Evolutionary conservation across 306 rosid species (phyloP).

Genomic region (Malus domestica): DNA sequence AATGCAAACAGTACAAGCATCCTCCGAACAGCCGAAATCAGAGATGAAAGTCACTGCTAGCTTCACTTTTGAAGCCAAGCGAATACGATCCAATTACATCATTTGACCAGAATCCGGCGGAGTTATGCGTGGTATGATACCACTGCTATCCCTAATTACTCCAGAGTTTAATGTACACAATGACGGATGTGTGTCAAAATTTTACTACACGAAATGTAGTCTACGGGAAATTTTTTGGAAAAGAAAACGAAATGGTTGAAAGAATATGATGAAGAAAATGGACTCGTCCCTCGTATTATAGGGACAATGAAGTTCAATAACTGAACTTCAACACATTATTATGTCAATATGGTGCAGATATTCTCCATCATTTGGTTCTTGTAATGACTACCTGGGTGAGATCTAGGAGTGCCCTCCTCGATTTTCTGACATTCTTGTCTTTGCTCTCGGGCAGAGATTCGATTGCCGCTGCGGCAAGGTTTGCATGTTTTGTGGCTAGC

Average conservation of each 20-base stretch:
- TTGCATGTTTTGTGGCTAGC: conserved; percentile 77
- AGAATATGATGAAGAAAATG: background rate
- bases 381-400: conserved; percentile 76
- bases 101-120: background rate
- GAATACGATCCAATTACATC: background rate
- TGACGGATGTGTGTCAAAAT: background rate
- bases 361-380: conserved; percentile 58
- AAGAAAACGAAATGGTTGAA: conserved; percentile 1
- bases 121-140: background rate
- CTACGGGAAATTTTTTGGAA: background rate
- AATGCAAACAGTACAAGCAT: background rate
- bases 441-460: conserved; percentile 66
- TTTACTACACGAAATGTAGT: background rate
- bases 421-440: conserved; percentile 64
- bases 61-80: background rate
- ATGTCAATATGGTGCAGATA: background rate
- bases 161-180: background rate
- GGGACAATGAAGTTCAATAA: background rate
- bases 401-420: conserved; percentile 82
- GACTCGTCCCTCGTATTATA: background rate
- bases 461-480: conserved; percentile 76
- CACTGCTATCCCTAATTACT: background rate
- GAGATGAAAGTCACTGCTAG: background rate
- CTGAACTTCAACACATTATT: background rate
- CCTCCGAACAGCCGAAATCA: background rate